phyloP scores from a whole-genome alignment of 768 basidiomycete species.

The Termitomyces sp. region DNA sequence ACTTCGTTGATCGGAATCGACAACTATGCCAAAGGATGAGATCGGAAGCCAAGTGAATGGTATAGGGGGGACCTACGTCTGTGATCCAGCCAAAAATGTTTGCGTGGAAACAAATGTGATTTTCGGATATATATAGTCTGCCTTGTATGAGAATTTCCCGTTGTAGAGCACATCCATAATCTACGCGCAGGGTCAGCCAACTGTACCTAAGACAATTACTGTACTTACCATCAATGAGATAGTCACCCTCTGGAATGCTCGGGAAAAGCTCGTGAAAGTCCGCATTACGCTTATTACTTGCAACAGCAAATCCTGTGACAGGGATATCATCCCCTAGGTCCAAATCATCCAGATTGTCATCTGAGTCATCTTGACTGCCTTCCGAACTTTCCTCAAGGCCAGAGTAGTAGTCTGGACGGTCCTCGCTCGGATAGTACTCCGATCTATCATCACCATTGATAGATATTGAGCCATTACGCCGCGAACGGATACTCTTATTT shows the following conservation, averaged over 20 bases:
- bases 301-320: slow-evolving; percentile 95
- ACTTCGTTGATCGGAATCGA: slow-evolving; percentile 88
- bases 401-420: slow-evolving; percentile 31
- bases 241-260: slow-evolving; percentile 88
- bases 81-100: slow-evolving; percentile 99
- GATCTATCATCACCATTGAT: slow-evolving; percentile 27
- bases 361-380: slow-evolving; percentile 25
- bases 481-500: slow-evolving; percentile 16
- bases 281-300: slow-evolving; percentile 88
- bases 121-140: slow-evolving; percentile 93
- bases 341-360: slow-evolving; percentile 34
- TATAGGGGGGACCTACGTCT: slow-evolving; percentile 54
- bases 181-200: slow-evolving; percentile 34
- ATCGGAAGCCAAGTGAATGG: slow-evolving; percentile 11
- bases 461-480: slow-evolving; percentile 16
- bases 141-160: slow-evolving; percentile 97
- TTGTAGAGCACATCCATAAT: slow-evolving; percentile 96
- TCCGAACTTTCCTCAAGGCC: slow-evolving; percentile 33
- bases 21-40: slow-evolving; percentile 43
- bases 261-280: slow-evolving; percentile 96
- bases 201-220: background rate
- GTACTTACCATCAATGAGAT: slow-evolving; percentile 88
- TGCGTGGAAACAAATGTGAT: slow-evolving; percentile 98
- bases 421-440: slow-evolving; percentile 25
- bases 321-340: slow-evolving; percentile 70